Evolutionary conservation across 805 yeast species (phyloP), one percentile per base, ranked within the genome.

Genomic region (Dipodascus geniculatus): DNA sequence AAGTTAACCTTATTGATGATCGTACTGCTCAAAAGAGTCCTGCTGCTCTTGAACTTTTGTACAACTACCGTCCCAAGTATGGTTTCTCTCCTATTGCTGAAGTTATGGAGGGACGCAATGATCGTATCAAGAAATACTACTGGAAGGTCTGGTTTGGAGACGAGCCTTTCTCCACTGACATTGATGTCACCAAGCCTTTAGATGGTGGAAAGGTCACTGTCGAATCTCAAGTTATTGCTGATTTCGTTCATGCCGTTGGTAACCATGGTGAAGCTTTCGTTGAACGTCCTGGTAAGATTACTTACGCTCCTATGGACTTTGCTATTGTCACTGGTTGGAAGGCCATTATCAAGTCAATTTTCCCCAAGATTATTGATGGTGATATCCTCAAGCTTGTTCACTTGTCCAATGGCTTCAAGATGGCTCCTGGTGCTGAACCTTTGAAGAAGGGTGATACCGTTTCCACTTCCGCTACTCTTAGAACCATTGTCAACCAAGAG

Each of bases 261-360:
- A 93, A 93, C 79, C 85, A 85, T 61, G 89, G 96, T 71, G 98
- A 93, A 74, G 96, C 95, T 57, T 93, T 89, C 63, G 96, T 90
- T 61, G 78, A 84, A 55, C 82, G 96, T 75, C 80, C 87, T 51
- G 85, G 87, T 70, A 79, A 78, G 58, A 61, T 57, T 11, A 83
- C 87, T 56, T 76, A 82, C 62, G 99, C 98, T 50, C 99, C 99
- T 65, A 91, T 93, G 98, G 99, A 93, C 75, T 93, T 90, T 67
- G 98, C 99, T 51, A 93, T 93, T 69, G 97, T 93, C 55, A 81
- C 90, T 63, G 98, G 99, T 49, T 93, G 99, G 99, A 85, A 85
- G 74, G 95, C 97, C 51, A 91, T 93, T 68, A 91, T 93, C 75
- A 88, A 86, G 75, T 90, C 97, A n/a, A 87, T 93, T 63, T 93